Evolutionary conservation across 2,329 filamentous ascomycete species (phyloP).

Genomic region (Ophiostoma fasciatum): DNA sequence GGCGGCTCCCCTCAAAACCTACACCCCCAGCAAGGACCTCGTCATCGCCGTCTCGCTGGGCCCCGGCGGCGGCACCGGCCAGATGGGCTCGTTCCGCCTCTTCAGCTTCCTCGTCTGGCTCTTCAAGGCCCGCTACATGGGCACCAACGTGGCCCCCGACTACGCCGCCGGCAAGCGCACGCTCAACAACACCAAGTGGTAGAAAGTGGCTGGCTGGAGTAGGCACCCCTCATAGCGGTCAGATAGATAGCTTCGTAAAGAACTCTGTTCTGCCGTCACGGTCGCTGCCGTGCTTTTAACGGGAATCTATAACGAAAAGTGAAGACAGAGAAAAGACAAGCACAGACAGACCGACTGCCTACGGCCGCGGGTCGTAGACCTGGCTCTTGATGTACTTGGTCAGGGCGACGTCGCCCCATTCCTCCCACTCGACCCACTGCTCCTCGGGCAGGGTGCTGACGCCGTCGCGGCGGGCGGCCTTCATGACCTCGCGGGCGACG

Average conservation of each 20-base stretch:
- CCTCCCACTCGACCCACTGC: constrained; percentile 58
- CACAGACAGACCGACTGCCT: not conserved
- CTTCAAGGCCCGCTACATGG: constrained; percentile 14
- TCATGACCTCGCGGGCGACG: constrained; percentile 86
- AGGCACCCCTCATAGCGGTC: too few species aligned
- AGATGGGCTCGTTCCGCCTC: constrained; percentile 13
- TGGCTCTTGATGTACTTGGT: constrained; percentile 43
- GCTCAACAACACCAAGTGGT: constrained; percentile 1
- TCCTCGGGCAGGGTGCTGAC: constrained; percentile 55
- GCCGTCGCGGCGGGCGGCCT: constrained; percentile 69
- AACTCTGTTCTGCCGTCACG: not conserved
- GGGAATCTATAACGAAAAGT: constrained; percentile 1
- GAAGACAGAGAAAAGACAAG: not conserved
- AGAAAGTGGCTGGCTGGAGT: not conserved
- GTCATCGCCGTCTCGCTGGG: constrained; percentile 14
- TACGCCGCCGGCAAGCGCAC: constrained; percentile 4
- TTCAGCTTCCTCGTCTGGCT: constrained; percentile 13
- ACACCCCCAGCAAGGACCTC: constrained; percentile 10
- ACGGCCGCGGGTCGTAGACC: constrained; percentile 41
- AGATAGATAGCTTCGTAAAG: too few species aligned
- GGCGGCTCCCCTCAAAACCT: constrained; percentile 5
- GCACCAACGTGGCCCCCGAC: constrained; percentile 11
- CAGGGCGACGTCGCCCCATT: constrained; percentile 51
- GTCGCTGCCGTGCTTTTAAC: not conserved
- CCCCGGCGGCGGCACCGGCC: constrained; percentile 15